phyloP scores from a whole-genome alignment of 2,329 filamentous ascomycete genomes.

The Fusarium denticulatum region DNA sequence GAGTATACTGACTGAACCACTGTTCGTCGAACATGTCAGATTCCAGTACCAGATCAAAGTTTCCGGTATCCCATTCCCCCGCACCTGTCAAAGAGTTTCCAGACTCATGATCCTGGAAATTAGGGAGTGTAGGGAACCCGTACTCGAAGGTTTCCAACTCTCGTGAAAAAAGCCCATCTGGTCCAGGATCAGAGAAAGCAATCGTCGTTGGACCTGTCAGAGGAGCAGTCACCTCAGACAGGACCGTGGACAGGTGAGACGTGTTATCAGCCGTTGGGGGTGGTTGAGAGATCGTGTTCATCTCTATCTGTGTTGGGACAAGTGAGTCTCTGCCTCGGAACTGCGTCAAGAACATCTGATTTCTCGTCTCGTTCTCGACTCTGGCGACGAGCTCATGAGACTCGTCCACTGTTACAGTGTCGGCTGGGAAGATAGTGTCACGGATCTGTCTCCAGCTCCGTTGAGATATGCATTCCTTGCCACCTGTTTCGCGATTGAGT shows the following conservation, averaged over 20 bases:
- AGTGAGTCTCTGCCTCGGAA: background rate
- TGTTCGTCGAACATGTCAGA: background rate
- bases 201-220: background rate
- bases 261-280: background rate
- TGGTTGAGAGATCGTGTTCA: background rate
- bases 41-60: rapidly evolving
- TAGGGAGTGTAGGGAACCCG: rapidly evolving
- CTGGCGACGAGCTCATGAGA: background rate
- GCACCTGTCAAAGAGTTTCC: background rate
- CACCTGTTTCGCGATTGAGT: background rate
- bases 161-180: background rate
- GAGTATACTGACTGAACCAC: background rate
- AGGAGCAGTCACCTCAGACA: background rate
- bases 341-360: background rate
- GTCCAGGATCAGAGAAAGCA: background rate
- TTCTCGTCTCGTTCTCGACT: background rate
- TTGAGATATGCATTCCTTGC: background rate
- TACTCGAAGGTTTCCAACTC: background rate
- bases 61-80: background rate
- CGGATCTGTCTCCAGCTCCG: constrained; percentile 18
- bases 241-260: background rate
- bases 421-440: background rate
- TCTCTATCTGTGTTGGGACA: background rate
- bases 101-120: background rate
- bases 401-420: background rate